Base-by-base conservation (phyloP, 345 rosid species). In the Gynandropsis gynandra region DNA sequence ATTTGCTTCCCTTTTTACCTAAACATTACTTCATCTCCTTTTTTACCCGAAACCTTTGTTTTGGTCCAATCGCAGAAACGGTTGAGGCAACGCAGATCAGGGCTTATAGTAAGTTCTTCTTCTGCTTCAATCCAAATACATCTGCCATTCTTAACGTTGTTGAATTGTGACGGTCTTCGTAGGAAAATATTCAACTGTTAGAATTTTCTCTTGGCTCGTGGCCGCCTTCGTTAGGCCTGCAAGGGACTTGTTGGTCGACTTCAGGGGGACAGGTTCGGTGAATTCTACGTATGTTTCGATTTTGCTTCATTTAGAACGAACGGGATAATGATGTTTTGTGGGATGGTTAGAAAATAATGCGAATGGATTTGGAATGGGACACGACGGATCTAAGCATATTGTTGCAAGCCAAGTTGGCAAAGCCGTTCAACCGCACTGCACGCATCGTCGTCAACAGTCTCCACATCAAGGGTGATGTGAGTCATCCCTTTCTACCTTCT, bases 391-490 rank as follows among this genome's bases (percentile, higher is more conserved):
- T 92, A 59, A 85, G 93, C 63, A 84, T 92, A 53, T 64, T 92
- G 83, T 62, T 92, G 74, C 81, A 71, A 21, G 95, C 89, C 19
- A 92, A 87, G 77, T 55, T 92, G 64, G 93, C 95, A 42, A 87
- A 65, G 74, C 95, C 96, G 16, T 78, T 87, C 47, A 70, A 72
- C 45, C 88, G 98, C 43, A 82, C 89, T 57, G 98, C 96, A 61
- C 64, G 87, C 62, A 87, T 92, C 52, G 77, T 92, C 55, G 72
- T 87, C 61, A 85, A 92, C 72, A 85, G 93, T 73, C 93, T 92
- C 56, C 85, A 78, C 66, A 76, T 92, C 63, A 87, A 85, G 78
- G 98, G 98, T 15, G 96, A 92, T 67, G 98, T 92, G 80, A 36
- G 96, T 32, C 15, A 15, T 37, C 8, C 32, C 56, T n/a, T 7